phyloP scores from a whole-genome alignment of 805 yeast species.

The Yarrowia hollandica region DNA sequence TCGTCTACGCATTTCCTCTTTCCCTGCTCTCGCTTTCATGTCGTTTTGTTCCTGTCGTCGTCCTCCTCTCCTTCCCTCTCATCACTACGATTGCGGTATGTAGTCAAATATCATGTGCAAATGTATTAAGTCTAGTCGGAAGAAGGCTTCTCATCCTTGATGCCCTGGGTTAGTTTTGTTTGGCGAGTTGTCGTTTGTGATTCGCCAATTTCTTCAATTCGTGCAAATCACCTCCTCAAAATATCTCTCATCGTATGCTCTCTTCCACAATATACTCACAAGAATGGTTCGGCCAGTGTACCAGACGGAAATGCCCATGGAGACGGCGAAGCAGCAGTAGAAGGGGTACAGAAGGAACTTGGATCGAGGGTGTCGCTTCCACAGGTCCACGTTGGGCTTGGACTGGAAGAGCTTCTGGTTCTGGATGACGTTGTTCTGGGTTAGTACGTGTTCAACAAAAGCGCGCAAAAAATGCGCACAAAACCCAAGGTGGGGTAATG shows the following conservation, averaged over 20 bases:
- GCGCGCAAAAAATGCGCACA: neutral
- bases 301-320: slow-evolving; percentile 63
- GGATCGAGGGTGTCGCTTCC: slow-evolving; percentile 61
- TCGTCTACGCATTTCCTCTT: too few relatives aligned
- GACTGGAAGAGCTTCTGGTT: slow-evolving; percentile 44
- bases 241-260: neutral
- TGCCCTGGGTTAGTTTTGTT: slow-evolving; percentile 22
- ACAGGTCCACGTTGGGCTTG: slow-evolving; percentile 40
- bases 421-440: slow-evolving; percentile 38
- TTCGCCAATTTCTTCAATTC: too few relatives aligned
- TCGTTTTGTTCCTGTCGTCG: too few relatives aligned
- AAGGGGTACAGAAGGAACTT: slow-evolving; percentile 74
- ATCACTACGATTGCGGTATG: neutral
- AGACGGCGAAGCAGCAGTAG: slow-evolving; percentile 68
- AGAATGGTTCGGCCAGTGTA: slow-evolving; percentile 68
- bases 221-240: too few relatives aligned
- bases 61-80: neutral
- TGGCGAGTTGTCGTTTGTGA: too few relatives aligned
- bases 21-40: too few relatives aligned
- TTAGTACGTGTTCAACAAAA: neutral
- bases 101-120: slow-evolving; percentile 5
- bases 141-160: slow-evolving; percentile 28
- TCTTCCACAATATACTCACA: slow-evolving; percentile 15
- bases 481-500: neutral
- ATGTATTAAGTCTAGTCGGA: slow-evolving; percentile 12